phyloP scores from a whole-genome alignment of 2,329 filamentous ascomycete genomes.

The Meredithiella fracta region DNA sequence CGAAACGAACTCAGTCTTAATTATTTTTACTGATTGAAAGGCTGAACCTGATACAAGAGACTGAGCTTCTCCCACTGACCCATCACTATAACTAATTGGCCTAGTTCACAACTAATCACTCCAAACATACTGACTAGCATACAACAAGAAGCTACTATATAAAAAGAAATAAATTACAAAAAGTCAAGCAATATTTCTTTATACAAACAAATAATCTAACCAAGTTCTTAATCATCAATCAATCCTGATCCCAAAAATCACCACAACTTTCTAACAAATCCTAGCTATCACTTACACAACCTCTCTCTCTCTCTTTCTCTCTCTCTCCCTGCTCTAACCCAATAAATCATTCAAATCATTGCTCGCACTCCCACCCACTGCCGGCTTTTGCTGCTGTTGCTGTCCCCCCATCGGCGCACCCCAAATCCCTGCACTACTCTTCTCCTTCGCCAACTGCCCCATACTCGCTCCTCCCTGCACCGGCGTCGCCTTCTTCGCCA shows the following conservation, averaged over 20 bases:
- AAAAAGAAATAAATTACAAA: not conserved
- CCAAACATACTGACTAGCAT: not conserved
- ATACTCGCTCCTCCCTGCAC: constrained; percentile 58
- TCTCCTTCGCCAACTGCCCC: constrained; percentile 93
- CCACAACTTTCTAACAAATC: not conserved
- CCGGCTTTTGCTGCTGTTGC: constrained; percentile 17
- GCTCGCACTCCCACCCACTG: constrained; percentile 16
- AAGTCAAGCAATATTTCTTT: not conserved
- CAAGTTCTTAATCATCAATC: no score
- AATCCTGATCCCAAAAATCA: not conserved
- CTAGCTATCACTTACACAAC: not conserved
- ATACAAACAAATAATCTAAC: not conserved
- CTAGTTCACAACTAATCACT: no score
- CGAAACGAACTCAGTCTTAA: no score
- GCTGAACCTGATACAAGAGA: no score
- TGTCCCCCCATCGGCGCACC: constrained; percentile 33
- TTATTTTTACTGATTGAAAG: no score
- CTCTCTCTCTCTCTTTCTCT: not conserved
- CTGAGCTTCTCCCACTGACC: no score
- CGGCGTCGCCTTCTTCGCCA: constrained; percentile 54
- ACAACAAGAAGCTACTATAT: not conserved
- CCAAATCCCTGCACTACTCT: constrained; percentile 90
- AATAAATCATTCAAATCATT: constrained; percentile 34
- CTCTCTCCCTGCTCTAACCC: constrained; percentile 22
- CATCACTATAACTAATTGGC: no score